Evolutionary conservation across 192 early-diverging fungal genomes (phyloP).

Genomic region (Backusella morwellensis): DNA sequence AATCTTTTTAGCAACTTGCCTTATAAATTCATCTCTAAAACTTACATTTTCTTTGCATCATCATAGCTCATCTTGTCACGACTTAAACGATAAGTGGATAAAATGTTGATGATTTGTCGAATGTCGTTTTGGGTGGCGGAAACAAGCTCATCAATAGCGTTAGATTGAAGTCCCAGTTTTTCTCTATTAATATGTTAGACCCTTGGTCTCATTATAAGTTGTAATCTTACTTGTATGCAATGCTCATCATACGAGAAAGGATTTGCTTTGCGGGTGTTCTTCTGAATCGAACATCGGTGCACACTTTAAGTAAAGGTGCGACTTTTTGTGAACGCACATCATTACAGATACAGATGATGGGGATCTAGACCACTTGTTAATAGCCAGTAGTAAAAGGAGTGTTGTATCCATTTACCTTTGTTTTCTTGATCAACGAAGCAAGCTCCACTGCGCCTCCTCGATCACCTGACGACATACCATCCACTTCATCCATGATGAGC

Average conservation of each 20-base stretch:
- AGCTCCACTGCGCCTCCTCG: conserved; percentile 88
- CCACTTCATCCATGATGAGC: conserved; percentile 99
- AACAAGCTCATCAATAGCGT: conserved; percentile 82
- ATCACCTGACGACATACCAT: conserved; percentile 98
- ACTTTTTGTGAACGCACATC: conserved; percentile 87
- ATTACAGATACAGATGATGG: conserved; percentile 99
- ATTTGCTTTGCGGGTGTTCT: conserved; percentile 49
- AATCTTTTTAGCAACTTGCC: not conserved
- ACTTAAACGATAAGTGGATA: conserved; percentile 86
- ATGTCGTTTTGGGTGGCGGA: conserved; percentile 84
- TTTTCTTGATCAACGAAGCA: conserved; percentile 87
- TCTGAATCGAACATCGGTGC: conserved; percentile 79
- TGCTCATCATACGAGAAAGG: conserved; percentile 70
- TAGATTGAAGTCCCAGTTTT: conserved; percentile 68
- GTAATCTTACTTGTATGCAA: conserved; percentile 55
- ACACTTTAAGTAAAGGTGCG: conserved; percentile 77
- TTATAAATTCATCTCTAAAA: too few species aligned
- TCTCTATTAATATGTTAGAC: conserved; percentile 49
- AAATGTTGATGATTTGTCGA: conserved; percentile 92
- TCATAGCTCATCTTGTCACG: conserved; percentile 72
- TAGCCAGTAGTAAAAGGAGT: not conserved
- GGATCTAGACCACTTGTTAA: conserved; percentile 51
- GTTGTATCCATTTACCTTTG: conserved; percentile 48
- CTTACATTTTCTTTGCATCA: conserved; percentile 71
- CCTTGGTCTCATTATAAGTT: too few species aligned